Base-by-base conservation (phyloP, 129 eudicot genomes). In the Lactuca saligna region DNA sequence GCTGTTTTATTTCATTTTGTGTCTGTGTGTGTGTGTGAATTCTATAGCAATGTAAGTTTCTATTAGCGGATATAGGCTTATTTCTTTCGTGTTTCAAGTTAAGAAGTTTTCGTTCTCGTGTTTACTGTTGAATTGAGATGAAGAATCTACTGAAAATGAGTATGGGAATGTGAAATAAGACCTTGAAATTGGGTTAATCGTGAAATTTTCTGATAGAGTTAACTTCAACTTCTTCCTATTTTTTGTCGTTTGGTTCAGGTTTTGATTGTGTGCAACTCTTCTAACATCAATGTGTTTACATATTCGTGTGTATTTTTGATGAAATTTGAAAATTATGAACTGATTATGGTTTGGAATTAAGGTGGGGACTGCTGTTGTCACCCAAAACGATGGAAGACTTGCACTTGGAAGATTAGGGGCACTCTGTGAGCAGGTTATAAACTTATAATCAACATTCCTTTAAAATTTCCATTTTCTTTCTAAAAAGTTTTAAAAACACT, bases 311-410 rank as follows among this genome's bases (percentile, higher is more conserved):
- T 25, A 25, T 25, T 25, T 1, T 25, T 25, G 2, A 25, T 0
- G 29, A 25, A 25, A 2, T 35, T 35, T 35, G 38, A 35, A 35
- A 35, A 4, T 35, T 4, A 35, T 35, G 38, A 35, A 35, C 38
- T 35, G 38, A 35, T 35, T 46, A 58, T 57, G 16, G 66, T 66
- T 66, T 35, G 56, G 63, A 50, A 20, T 14, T 67, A 53, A 88
- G 98, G 98, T 92, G 77, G 98, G 98, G 70, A 92, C 96, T 13
- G 98, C 98, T 61, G 95, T 92, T 75, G 98, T 92, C 2, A 92
- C 98, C 33, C 84, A 95, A 75, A 80, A 78, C 59, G 98, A 84
- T 75, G 98, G 98, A 70, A 84, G 95, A 67, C 74, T 92, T 70
- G 98, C 98, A 1, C 86, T 88, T 73, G 98, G 98, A 84, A 88